Evolutionary conservation across 805 yeast genomes (phyloP), one percentile per base, ranked within the genome.

Genomic region (Ascoidea tarda): DNA sequence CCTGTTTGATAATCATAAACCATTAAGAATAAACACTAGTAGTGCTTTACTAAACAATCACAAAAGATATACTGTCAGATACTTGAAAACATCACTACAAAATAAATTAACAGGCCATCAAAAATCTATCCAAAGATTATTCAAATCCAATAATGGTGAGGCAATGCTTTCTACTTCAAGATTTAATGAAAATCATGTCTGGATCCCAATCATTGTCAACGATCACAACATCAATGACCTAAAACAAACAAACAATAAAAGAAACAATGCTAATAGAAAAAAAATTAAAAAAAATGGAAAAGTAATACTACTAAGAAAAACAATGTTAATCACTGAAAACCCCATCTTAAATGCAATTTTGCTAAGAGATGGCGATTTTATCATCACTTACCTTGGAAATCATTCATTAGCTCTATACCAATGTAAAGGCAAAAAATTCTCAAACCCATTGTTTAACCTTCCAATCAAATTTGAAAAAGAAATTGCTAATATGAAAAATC

Each of bases 31-130:
- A 0, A 69, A 66, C 4, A 51, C 54, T 28, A 16, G 16, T 38
- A 32, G 32, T 16, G 6, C 10, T 21, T 14, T 6, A 16, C 10
- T 21, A 14, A 33, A 32, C 16, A 21, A 47, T 47, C 16, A 47
- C 5, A 5, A n/a, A 49, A 6, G 50, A 44, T 21, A 21, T 21
- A 2, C 28, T 21, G 28, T 21, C 3, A 32, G 44, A 48, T 5
- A 33, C 46, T 33, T 55, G 62, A 12, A 33, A 58, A 14, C 32
- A 16, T 5, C 33, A 5, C 57, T 81, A 6, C 68, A 72, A 31
- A 74, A 81, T 56, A 81, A 84, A 58, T 77, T 83, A 52, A 87
- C 95, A 1, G 98, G 98, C 1, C 96, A 89, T 62, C 76, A 79
- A 52, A 89, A 89, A 62, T 86, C 96, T 0, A 81, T 90, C 28